A percentile compares a stretch with the other conserved stretches of the same genome.
Conservation (phyloP, 108 stramenopile genomes). For the Thalassiosira profunda region DNA sequence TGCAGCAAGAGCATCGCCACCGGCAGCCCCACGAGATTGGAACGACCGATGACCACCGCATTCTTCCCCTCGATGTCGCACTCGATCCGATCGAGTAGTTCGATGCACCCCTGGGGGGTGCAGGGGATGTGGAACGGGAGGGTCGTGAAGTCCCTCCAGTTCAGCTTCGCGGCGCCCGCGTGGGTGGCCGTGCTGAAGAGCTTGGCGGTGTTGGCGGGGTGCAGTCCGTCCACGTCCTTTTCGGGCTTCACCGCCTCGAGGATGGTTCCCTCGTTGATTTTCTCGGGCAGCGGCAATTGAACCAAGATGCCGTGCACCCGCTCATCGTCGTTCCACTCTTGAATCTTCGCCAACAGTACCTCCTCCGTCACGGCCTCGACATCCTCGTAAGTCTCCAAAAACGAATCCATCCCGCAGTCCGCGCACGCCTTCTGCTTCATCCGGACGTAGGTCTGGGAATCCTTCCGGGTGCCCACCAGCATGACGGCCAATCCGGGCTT, state of each 20-base stretch:
- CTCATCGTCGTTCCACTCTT: conserved; percentile 76
- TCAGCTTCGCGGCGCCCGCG: conserved; percentile 41
- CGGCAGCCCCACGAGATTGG: conserved; percentile 94
- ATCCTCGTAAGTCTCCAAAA: conserved; percentile 80
- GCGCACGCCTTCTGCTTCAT: conserved; percentile 98
- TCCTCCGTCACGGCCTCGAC: conserved; percentile 80
- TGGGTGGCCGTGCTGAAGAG: conserved; percentile 69
- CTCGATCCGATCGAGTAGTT: conserved; percentile 90
- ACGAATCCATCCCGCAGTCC: conserved; percentile 82
- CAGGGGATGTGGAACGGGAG: conserved; percentile 85
- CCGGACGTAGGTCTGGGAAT: conserved; percentile 97
- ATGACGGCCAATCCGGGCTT: conserved; percentile 95
- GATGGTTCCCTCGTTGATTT: conserved; percentile 86
- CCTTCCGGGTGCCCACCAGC: conserved; percentile 89
- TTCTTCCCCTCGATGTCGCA: conserved; percentile 87
- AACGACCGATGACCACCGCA: conserved; percentile 97
- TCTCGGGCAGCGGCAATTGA: conserved; percentile 95
- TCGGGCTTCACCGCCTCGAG: conserved; percentile 68
- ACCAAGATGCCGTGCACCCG: conserved; percentile 97
- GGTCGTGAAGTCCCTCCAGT: conserved; percentile 59
- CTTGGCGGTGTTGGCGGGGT: conserved; percentile 90
- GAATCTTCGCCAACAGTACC: conserved; percentile 74
- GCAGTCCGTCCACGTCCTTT: conserved; percentile 98
- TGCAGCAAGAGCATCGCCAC: conserved; percentile 92
- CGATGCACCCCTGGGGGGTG: conserved; percentile 95